Conservation (phyloP, 2,329 filamentous ascomycete species). For the Dactylellina haptotyla region DNA sequence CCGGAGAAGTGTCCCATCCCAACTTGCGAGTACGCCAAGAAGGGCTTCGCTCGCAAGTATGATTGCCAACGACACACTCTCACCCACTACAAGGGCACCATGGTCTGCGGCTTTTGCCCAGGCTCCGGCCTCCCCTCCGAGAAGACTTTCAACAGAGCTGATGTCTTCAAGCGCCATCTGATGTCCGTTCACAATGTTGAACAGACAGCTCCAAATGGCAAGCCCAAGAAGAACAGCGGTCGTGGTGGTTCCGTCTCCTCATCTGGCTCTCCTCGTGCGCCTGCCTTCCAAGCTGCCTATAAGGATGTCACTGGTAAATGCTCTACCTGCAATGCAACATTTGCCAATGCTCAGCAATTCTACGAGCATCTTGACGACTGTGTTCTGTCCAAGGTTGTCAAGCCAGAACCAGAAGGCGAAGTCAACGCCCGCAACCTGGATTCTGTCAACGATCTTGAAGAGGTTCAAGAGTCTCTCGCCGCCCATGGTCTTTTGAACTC, state of each 20-base stretch:
- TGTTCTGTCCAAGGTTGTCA: conserved; percentile 76
- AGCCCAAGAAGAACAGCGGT: conserved; percentile 71
- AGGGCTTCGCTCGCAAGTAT: conserved; percentile 94
- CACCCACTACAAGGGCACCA: conserved; percentile 96
- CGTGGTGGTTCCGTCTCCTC: conserved; percentile 56
- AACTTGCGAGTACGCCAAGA: conserved; percentile 89
- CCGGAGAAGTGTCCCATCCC: conserved; percentile 94
- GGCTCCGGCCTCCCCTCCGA: conserved; percentile 87
- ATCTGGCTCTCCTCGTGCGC: conserved; percentile 54
- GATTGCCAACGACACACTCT: conserved; percentile 95
- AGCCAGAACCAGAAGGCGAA: conserved; percentile 75
- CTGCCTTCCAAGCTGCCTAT: conserved; percentile 58
- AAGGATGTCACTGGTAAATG: conserved; percentile 83
- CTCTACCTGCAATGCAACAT: conserved; percentile 87
- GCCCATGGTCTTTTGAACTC: conserved; percentile 56
- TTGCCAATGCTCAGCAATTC: conserved; percentile 90
- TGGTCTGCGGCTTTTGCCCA: conserved; percentile 95
- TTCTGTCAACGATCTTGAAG: conserved; percentile 71
- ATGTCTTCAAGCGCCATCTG: conserved; percentile 94
- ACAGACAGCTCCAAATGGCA: conserved; percentile 89
- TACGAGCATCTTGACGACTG: conserved; percentile 92
- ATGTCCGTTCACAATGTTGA: conserved; percentile 92
- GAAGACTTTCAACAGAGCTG: conserved; percentile 94
- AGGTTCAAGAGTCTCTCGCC: conserved; percentile 58
- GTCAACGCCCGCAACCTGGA: conserved; percentile 73